phyloP scores from a whole-genome alignment of 164 flowering plant genomes.

The Hamamelis virginiana region DNA sequence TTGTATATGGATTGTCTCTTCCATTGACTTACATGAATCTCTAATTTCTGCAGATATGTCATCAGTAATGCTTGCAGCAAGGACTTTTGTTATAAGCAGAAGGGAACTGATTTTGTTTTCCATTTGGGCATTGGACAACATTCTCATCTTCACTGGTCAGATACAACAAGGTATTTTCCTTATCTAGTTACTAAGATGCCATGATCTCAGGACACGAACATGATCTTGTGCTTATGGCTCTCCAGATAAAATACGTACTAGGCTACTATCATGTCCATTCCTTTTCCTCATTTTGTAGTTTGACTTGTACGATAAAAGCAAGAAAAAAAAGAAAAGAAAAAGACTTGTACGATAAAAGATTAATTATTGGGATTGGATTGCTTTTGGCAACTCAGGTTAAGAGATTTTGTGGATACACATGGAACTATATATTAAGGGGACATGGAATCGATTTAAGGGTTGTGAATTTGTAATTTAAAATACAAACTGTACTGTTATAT shows the following conservation, averaged over 20 bases:
- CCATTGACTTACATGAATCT: not conserved
- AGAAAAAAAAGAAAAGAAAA: too few relatives aligned
- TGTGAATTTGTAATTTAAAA: too few relatives aligned
- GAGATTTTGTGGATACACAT: too few relatives aligned
- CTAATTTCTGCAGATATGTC: slow-evolving; percentile 63
- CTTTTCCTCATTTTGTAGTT: too few relatives aligned
- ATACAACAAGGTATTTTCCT: slow-evolving; percentile 57
- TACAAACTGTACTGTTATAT: too few relatives aligned
- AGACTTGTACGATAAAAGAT: too few relatives aligned
- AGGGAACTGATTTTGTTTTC: slow-evolving; percentile 63
- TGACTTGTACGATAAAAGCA: too few relatives aligned
- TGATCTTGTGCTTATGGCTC: not conserved
- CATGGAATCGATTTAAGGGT: too few relatives aligned
- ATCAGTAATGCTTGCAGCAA: slow-evolving; percentile 88
- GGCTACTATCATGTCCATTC: not conserved
- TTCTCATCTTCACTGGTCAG: slow-evolving; percentile 83
- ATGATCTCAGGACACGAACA: not conserved
- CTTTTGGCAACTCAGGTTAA: too few relatives aligned
- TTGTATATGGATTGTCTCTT: slow-evolving; percentile 2
- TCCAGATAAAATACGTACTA: too few relatives aligned
- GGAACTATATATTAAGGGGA: too few relatives aligned
- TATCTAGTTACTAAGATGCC: not conserved
- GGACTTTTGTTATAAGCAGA: slow-evolving; percentile 77
- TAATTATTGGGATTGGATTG: too few relatives aligned
- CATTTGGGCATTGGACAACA: slow-evolving; percentile 64